These are phyloP conservation scores for Circinella umbellata DNA, from an alignment of 371 early-diverging fungal species.

Conservation along the genomic window DNA sequence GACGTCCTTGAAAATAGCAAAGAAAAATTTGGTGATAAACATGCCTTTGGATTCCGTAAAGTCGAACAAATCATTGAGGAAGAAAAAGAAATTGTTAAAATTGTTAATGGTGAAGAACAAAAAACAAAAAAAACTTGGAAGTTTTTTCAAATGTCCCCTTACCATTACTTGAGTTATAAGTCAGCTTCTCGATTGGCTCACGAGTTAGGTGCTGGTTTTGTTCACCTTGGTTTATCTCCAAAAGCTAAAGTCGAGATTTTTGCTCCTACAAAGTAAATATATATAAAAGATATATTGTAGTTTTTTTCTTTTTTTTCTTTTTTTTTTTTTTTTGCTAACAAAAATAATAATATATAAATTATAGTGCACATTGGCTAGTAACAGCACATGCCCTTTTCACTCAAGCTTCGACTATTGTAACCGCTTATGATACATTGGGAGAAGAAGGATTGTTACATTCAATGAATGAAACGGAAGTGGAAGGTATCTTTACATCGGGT, in stretches of 20 bases:
- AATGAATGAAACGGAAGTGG: slow-evolving; percentile 69
- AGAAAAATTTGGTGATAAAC: slow-evolving; percentile 46
- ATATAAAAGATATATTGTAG: not conserved
- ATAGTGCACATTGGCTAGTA: slow-evolving; percentile 77
- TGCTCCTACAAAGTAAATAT: slow-evolving; percentile 72
- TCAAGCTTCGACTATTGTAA: slow-evolving; percentile 73
- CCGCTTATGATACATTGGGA: slow-evolving; percentile 86
- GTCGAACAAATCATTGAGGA: slow-evolving; percentile 70
- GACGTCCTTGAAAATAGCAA: slow-evolving; percentile 67
- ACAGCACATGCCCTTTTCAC: slow-evolving; percentile 65
- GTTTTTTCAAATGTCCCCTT: slow-evolving; percentile 73
- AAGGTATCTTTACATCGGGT: slow-evolving; percentile 68
- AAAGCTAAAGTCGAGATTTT: slow-evolving; percentile 73
- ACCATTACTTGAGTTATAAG: slow-evolving; percentile 69
- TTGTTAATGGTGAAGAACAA: slow-evolving; percentile 61
- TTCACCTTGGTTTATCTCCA: slow-evolving; percentile 63
- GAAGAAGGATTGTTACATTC: slow-evolving; percentile 70
- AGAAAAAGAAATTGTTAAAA: slow-evolving; percentile 75
- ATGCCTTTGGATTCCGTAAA: slow-evolving; percentile 72
- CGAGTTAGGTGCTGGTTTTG: slow-evolving; percentile 69
- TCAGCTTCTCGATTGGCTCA: slow-evolving; percentile 56
- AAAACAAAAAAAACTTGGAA: slow-evolving; percentile 83
- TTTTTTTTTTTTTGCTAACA: slow-evolving; percentile 9
- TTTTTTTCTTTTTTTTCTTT: slow-evolving; percentile 13
- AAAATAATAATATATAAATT: too few species aligned